Base-by-base conservation (phyloP, 306 rosid genomes). In the Cucumis melo region DNA sequence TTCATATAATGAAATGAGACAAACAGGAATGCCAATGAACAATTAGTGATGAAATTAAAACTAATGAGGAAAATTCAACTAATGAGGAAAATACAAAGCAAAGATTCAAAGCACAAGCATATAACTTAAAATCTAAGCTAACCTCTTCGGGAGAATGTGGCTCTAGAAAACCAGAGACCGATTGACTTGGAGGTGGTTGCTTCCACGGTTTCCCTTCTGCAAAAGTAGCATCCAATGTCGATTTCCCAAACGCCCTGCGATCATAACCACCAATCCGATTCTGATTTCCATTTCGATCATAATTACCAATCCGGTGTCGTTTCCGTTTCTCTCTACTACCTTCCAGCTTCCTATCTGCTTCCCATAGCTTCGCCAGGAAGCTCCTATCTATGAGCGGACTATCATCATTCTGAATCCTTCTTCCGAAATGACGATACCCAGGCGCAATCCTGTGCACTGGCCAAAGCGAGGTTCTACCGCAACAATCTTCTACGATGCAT, bases 181-280 rank as follows among this genome's bases (percentile, higher is more conserved):
- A 86, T 81, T 91, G 97, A 74, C 96, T 91, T 17, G 83, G 85
- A 77, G 94, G 97, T 1, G 94, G 97, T 71, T 90, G 96, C 60
- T 81, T 81, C 88, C 82, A 41, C 48, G 27, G 46, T 76, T 48
- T 75, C 58, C 81, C 78, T 80, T 85, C 85, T n/a, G 54, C 44
- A 78, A 74, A 55, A 29, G 85, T 50, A 21, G 91, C 67, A 68
- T 64, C 84, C 0, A 82, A 82, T 81, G 75, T 82, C 81, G 75
- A 77, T 63, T 85, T 80, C 10, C 80, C 82, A 24, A 77, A 24
- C 20, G 72, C 73, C 56, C 21, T 21, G 63, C 42, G 81, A 36
- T 73, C 57, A 55, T 48, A 67, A 17, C 50, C 48, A n/a, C 44
- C 38, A 13, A 55, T 56, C n/a, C 55, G 82, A 67, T 77, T 77